Evolutionary conservation across 2,329 filamentous ascomycete species (phyloP).

Genomic region (Paracamarosporium sp.): DNA sequence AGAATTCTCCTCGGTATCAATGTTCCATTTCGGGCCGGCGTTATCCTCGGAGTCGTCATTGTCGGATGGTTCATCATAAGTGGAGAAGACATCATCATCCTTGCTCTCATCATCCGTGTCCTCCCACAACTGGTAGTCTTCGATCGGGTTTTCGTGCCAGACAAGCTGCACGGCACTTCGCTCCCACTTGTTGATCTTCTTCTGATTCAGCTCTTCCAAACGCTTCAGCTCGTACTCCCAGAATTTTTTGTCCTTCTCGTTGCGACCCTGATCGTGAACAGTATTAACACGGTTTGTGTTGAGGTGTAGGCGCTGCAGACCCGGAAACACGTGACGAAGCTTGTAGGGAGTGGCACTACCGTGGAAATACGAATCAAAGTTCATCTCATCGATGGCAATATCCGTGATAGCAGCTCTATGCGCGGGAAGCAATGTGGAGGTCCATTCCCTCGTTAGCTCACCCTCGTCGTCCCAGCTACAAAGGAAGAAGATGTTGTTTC

Average conservation of each 20-base stretch:
- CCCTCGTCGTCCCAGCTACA: background rate
- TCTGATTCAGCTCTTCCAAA: background rate
- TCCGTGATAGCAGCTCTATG: background rate
- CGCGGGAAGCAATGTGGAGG: background rate
- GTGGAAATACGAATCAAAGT: background rate
- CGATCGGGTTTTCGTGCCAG: background rate
- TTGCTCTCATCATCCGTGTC: background rate
- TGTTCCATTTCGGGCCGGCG: background rate
- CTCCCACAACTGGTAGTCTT: background rate
- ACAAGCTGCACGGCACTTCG: background rate
- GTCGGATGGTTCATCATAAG: background rate
- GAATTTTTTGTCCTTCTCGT: background rate
- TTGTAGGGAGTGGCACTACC: background rate
- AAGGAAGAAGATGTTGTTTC: background rate
- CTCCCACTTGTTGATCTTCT: background rate
- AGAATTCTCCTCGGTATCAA: background rate
- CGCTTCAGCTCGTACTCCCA: background rate
- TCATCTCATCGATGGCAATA: background rate
- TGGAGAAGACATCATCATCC: background rate
- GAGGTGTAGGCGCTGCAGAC: background rate
- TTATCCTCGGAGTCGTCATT: background rate
- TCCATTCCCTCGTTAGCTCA: background rate
- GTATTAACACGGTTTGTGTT: background rate
- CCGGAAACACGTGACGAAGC: background rate
- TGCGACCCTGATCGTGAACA: background rate